A percentile compares a stretch with the other conserved stretches of the same genome.
phyloP scores from a whole-genome alignment of 2,329 filamentous ascomycete genomes.

The Scytalidium sp. region DNA sequence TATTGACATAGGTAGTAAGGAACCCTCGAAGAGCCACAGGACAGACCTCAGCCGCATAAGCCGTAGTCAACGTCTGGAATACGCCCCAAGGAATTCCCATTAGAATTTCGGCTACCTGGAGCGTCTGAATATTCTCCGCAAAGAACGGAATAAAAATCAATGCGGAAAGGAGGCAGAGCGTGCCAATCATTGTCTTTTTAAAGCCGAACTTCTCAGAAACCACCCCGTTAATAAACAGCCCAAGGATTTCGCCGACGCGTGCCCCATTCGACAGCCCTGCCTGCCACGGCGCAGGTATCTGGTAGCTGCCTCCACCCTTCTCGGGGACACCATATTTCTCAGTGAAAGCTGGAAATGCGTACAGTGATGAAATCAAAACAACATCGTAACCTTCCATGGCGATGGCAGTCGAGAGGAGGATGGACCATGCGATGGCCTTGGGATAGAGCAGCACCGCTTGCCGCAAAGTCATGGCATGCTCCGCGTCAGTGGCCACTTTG shows the following conservation, averaged over 20 bases:
- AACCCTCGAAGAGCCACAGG: constrained; percentile 28
- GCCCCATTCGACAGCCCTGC: constrained; percentile 37
- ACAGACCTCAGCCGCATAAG: constrained; percentile 33
- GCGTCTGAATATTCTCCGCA: constrained; percentile 39
- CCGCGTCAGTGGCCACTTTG: too few species aligned
- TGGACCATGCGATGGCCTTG: constrained; percentile 22
- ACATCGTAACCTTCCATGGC: constrained; percentile 36
- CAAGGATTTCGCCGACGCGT: constrained; percentile 37
- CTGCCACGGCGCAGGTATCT: constrained; percentile 38
- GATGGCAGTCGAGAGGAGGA: constrained; percentile 30
- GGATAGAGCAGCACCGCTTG: constrained; percentile 6
- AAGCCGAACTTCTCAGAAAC: constrained; percentile 38
- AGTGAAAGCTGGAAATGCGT: constrained; percentile 23
- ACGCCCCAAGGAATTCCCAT: too few species aligned
- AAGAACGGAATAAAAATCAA: constrained; percentile 46
- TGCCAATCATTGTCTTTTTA: constrained; percentile 41
- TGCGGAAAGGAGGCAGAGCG: constrained; percentile 36
- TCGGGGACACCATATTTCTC: constrained; percentile 25
- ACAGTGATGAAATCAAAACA: constrained; percentile 30
- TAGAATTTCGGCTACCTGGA: constrained; percentile 41
- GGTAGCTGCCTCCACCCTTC: constrained; percentile 28
- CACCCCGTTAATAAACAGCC: constrained; percentile 36
- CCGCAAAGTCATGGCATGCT: too few species aligned
- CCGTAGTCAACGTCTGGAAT: constrained; percentile 36
- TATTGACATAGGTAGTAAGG: constrained; percentile 44